Evolutionary conservation across 2,329 filamentous ascomycete genomes (phyloP), one percentile per base, ranked within the genome.

Genomic region (Gaeumannomyces tritici): DNA sequence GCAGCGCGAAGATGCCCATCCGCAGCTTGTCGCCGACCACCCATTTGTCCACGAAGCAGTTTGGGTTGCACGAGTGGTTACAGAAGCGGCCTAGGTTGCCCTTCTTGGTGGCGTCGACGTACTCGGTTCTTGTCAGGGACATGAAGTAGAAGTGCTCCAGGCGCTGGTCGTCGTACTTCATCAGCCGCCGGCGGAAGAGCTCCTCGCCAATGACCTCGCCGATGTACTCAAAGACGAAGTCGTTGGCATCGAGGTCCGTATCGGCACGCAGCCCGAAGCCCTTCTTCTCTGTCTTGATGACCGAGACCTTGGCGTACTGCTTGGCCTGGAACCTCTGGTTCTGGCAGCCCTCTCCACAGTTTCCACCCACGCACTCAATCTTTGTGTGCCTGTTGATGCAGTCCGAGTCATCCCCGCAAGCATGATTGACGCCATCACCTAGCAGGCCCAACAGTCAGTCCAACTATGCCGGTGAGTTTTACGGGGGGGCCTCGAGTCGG

Each of bases 81-180:
- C 95, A 99, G 72, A 99, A 99, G 33, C 95, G 88, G 61, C 93
- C 95, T 7, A 99, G 83, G 68, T 98, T 98, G 60, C 95, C 95
- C 73, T 91, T 96, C 73, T 95, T 96, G 12, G 95, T 99, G 27
- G 95, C 95, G 76, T 99, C 95, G 64, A 99, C 92, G 72, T 98
- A 99, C 74, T 98, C 95, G 70, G 88, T 90, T 74, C 96, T 96
- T 72, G 87, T 96, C 65, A 99, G 86, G 31, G 95, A 98, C 95
- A 99, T 99, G 79, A 99, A 99, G 77, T 99, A 99, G 75, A 99
- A 99, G 76, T 99, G 95, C 75, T 96, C 96, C 81, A 99, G 97
- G 65, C 93, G 93, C 74, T 98, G 91, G 59, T 95, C 84, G 72
- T 97, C 92, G 75, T 99, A 99, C 70, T 96, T 89, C 54, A 91